Evolutionary conservation across 1,284 basidiomycete species (phyloP).

Genomic region (Ganoderma sinense): DNA sequence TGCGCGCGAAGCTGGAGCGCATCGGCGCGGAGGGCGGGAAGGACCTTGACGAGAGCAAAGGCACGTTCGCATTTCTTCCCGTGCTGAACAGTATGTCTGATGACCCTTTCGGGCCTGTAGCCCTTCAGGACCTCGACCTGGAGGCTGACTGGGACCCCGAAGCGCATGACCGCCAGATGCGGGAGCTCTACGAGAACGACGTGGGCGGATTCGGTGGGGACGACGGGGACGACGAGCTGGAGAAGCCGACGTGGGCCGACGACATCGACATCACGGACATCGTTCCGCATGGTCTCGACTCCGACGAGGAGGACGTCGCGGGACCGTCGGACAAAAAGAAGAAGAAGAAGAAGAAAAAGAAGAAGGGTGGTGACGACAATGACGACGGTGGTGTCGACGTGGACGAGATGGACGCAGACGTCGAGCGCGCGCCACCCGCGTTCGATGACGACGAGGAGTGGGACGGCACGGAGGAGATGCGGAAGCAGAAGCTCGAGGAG

Average conservation of each 20-base stretch:
- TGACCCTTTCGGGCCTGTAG: constrained; percentile 43
- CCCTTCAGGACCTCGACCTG: constrained; percentile 70
- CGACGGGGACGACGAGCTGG: constrained; percentile 38
- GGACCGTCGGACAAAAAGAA: constrained; percentile 57
- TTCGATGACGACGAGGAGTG: constrained; percentile 68
- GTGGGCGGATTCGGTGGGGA: constrained; percentile 48
- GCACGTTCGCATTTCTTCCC: constrained; percentile 38
- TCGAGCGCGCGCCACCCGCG: constrained; percentile 37
- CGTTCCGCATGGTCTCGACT: constrained; percentile 35
- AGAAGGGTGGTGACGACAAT: constrained; percentile 42
- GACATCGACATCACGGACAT: constrained; percentile 87
- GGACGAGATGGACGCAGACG: constrained; percentile 81
- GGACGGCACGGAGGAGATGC: constrained; percentile 89
- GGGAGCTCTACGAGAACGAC: constrained; percentile 66
- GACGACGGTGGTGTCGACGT: constrained; percentile 61
- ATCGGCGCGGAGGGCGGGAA: constrained; percentile 75
- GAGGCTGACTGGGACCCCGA: constrained; percentile 88
- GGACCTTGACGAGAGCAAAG: constrained; percentile 50
- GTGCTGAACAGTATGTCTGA: neutral
- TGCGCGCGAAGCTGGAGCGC: constrained; percentile 76
- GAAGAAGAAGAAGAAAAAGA: constrained; percentile 54
- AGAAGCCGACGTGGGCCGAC: constrained; percentile 83
- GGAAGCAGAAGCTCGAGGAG: constrained; percentile 80
- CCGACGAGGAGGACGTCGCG: constrained; percentile 55
- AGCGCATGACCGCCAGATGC: constrained; percentile 83